Base-by-base conservation (phyloP, 352 stramenopile genomes). In the Globisporangium emineosum region DNA sequence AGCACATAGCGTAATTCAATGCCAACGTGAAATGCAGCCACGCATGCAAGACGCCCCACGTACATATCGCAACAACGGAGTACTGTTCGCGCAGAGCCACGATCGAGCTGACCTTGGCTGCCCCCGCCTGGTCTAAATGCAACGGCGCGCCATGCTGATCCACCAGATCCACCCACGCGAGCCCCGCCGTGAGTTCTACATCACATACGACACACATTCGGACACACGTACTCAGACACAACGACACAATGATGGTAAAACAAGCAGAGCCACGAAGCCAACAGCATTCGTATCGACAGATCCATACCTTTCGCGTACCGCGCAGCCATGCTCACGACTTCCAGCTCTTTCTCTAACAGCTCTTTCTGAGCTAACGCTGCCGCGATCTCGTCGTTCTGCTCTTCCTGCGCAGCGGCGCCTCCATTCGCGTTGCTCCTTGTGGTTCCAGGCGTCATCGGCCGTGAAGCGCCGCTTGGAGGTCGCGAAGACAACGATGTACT, bases 1-100 rank as follows among this genome's bases (percentile, higher is more conserved):
- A 8, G 25, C 21, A 25, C 59, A 53, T 3, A 21, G 15, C 6
- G 37, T 45, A 7, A 47, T 23, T 47, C 5, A 47, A 47, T 23
- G 17, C 5, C 40, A 23, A 1, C 37, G 23, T 17, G 40, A 47
- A 7, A 23, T 12, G 17, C 29, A 32, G 40, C 40, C 9, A 5
- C 17, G n/a, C 17, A 10, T 21, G n/a, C 15, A 17, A 0, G 9
- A 5, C 3, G 21, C 13, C 2, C 13, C 5, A 27, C 76, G 61
- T 86, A 89, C 78, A 76, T 45, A 91, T 72, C 43, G 73, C 66
- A 13, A 89, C 71, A 13, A 72, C 79, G 3, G 62, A 71, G 64
- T 90, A 89, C 19, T 84, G 69, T 21, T 73, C 69, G 42, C 78
- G 68, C 55, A 72, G 58, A 47, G 74, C 77, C 40, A 89, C 53